Conservation (phyloP, 2,329 filamentous ascomycete species). For the Trichoderma koningii region DNA sequence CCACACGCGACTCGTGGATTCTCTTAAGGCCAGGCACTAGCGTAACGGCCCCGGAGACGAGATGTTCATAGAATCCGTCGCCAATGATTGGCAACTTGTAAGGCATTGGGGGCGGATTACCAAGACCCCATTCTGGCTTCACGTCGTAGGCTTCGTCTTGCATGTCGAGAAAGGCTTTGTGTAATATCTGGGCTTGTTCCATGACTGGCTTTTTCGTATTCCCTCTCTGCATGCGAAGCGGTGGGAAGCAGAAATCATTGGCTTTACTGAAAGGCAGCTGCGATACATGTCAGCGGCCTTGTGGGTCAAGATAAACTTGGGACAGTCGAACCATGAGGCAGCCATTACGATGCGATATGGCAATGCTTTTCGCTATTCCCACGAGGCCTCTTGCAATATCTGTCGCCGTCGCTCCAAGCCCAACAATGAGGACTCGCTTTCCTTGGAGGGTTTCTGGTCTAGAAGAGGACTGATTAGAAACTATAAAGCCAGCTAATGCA, state of each 20-base stretch:
- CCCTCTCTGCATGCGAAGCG: slow-evolving; percentile 6
- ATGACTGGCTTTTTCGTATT: neutral
- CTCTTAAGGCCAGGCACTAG: slow-evolving; percentile 37
- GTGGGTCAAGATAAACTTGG: neutral
- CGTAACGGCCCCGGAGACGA: slow-evolving; percentile 42
- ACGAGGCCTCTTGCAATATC: slow-evolving; percentile 40
- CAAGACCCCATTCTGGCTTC: slow-evolving; percentile 15
- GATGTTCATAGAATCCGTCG: slow-evolving; percentile 38
- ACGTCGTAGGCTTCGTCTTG: neutral
- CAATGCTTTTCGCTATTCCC: slow-evolving; percentile 32
- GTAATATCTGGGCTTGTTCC: neutral
- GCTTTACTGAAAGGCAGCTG: slow-evolving; percentile 39
- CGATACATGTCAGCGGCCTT: slow-evolving; percentile 34
- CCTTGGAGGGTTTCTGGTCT: slow-evolving; percentile 31
- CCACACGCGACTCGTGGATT: slow-evolving; percentile 34
- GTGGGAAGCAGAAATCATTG: slow-evolving; percentile 9
- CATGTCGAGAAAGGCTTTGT: neutral
- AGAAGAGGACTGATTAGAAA: neutral
- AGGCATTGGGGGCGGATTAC: neutral
- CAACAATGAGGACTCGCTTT: slow-evolving; percentile 48
- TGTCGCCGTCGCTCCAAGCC: slow-evolving; percentile 45
- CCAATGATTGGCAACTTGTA: slow-evolving; percentile 35
- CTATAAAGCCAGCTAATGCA: neutral
- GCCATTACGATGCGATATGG: slow-evolving; percentile 34
- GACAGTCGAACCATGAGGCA: slow-evolving; percentile 27